Evolutionary conservation across 2,329 filamentous ascomycete species (phyloP).

Genomic region (Aureobasidium sp.): DNA sequence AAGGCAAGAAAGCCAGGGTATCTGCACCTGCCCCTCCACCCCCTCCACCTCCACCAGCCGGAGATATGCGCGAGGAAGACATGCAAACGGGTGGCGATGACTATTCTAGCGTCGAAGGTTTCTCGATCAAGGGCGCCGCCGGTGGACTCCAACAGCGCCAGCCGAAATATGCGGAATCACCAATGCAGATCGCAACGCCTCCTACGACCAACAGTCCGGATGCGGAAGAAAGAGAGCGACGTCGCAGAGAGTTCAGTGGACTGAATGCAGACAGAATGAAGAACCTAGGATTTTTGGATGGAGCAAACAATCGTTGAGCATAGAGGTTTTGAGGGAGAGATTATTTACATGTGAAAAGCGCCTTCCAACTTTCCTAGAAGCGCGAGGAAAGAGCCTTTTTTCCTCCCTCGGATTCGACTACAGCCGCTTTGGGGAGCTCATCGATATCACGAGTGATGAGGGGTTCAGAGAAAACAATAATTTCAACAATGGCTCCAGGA

Average conservation of each 20-base stretch:
- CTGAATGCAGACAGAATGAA: slow-evolving; percentile 29
- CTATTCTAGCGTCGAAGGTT: slow-evolving; percentile 18
- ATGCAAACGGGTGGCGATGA: slow-evolving; percentile 3
- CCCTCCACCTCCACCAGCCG: slow-evolving; percentile 31
- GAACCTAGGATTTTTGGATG: slow-evolving; percentile 22
- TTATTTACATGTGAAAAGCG: neutral
- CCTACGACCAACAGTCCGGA: slow-evolving; percentile 30
- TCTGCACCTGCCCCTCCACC: slow-evolving; percentile 26
- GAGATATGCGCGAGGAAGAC: slow-evolving; percentile 10
- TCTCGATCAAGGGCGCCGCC: slow-evolving; percentile 21
- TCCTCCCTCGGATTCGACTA: too few species aligned
- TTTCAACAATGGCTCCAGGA: too few species aligned
- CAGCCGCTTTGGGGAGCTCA: too few species aligned
- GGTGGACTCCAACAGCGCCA: slow-evolving; percentile 14
- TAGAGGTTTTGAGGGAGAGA: neutral
- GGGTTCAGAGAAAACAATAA: too few species aligned
- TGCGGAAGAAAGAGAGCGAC: slow-evolving; percentile 22
- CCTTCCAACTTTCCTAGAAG: neutral
- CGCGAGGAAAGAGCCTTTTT: too few species aligned
- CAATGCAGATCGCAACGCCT: slow-evolving; percentile 38
- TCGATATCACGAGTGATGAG: too few species aligned
- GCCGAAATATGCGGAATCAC: slow-evolving; percentile 16
- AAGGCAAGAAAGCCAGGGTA: slow-evolving; percentile 23
- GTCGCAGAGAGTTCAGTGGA: slow-evolving; percentile 21
- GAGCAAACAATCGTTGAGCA: neutral